Conservation (phyloP, 352 stramenopile genomes). For the Pythium volutum region DNA sequence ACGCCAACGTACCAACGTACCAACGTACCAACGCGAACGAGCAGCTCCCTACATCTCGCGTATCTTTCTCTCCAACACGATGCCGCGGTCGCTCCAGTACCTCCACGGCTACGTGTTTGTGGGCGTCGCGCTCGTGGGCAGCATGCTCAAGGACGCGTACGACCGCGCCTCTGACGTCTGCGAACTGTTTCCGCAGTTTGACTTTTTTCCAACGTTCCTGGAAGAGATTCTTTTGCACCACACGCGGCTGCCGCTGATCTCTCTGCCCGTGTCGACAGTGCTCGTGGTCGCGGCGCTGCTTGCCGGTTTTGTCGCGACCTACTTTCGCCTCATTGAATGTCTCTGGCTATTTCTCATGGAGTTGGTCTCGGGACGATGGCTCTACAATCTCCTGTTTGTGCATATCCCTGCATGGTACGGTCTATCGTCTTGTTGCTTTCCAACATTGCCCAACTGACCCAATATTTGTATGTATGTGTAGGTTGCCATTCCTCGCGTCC, state of each 20-base stretch:
- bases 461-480: constrained; percentile 17
- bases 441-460: too few relatives aligned
- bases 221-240: constrained; percentile 61
- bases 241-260: constrained; percentile 46
- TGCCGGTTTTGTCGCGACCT: constrained; percentile 28
- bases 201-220: constrained; percentile 49
- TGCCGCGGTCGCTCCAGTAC: constrained; percentile 29
- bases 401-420: constrained; percentile 55
- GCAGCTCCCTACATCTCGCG: constrained; percentile 1
- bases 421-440: not conserved
- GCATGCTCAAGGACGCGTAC: constrained; percentile 50
- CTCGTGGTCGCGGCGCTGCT: constrained; percentile 37
- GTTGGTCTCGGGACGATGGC: constrained; percentile 49
- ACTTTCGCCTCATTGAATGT: constrained; percentile 40
- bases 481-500: constrained; percentile 49
- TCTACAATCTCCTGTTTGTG: constrained; percentile 51
- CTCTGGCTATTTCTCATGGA: constrained; percentile 46
- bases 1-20: not conserved
- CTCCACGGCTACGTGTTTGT: constrained; percentile 43
- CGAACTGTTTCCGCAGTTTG: constrained; percentile 63
- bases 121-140: constrained; percentile 37
- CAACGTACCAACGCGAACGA: constrained; percentile 8
- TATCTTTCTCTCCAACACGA: not conserved
- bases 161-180: constrained; percentile 36
- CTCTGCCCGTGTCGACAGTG: constrained; percentile 39